Evolutionary conservation across 768 basidiomycete species (phyloP).

Genomic region (Mycena rebaudengoi): DNA sequence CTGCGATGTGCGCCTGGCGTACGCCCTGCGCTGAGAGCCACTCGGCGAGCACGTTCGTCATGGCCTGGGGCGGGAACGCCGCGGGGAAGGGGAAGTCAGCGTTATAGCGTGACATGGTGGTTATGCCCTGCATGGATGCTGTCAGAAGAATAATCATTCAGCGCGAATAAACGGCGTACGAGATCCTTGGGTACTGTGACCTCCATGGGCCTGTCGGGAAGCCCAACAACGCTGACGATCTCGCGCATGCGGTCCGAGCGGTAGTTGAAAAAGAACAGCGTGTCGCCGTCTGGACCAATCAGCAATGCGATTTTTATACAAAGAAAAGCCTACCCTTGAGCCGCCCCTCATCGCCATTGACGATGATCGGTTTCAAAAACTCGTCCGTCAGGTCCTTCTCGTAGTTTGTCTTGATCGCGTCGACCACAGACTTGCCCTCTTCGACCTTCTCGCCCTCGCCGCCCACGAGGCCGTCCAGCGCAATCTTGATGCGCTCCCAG

Average conservation of each 20-base stretch:
- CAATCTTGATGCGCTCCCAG: slow-evolving; percentile 93
- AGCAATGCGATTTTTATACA: background rate
- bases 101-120: slow-evolving; percentile 96
- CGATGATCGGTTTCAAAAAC: slow-evolving; percentile 94
- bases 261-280: slow-evolving; percentile 97
- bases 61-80: slow-evolving; percentile 92
- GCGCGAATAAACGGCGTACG: slow-evolving; percentile 52
- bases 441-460: slow-evolving; percentile 67
- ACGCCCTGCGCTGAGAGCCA: slow-evolving; percentile 83
- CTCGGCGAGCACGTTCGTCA: slow-evolving; percentile 95
- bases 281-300: slow-evolving; percentile 71
- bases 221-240: slow-evolving; percentile 81
- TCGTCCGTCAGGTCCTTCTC: slow-evolving; percentile 91
- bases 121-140: slow-evolving; percentile 85
- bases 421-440: slow-evolving; percentile 65
- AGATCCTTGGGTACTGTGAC: slow-evolving; percentile 82
- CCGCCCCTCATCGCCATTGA: slow-evolving; percentile 79
- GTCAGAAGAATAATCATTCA: too few relatives aligned
- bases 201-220: slow-evolving; percentile 86
- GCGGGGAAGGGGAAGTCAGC: slow-evolving; percentile 88
- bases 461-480: slow-evolving; percentile 83
- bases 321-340: slow-evolving; percentile 70
- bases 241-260: slow-evolving; percentile 97
- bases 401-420: slow-evolving; percentile 79
- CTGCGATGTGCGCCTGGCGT: slow-evolving; percentile 90